Evolutionary conservation across 495 filamentous ascomycete genomes (phyloP), one percentile per base, ranked within the genome.

Genomic region (Staphylotrichum longicolle): DNA sequence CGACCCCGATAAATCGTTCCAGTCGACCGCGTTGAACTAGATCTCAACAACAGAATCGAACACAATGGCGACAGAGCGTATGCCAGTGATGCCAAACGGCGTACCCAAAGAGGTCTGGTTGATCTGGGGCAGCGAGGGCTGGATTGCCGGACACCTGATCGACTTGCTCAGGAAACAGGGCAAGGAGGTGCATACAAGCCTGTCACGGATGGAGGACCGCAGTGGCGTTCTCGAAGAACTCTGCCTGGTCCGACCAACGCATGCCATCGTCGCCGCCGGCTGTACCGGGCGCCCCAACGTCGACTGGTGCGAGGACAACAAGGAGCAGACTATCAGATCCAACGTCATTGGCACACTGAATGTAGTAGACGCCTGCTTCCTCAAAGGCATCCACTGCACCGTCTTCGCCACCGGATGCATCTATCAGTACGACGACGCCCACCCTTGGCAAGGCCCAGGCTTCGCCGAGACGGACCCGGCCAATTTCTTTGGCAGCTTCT

Each of bases 231-330:
- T 82, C 47, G 74, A 75, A 32, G 80, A 83, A 63, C 76, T 88
- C 30, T 76, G 84, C 57, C 75, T 70, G 57, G 70, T 85, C 63
- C 82, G 81, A 67, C 85, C 85, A 49, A 86, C 83, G 4, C 83
- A 87, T 61, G 84, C 87, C 39, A 70, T 88, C 47, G 86, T 86
- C 68, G 81, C 80, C 61, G 85, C 85, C 49, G 85, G 85, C 35
- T 85, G 81, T 63, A 88, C 85, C n/a, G 85, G 85, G 44, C 81
- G 85, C 27, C 85, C 85, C 54, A 88, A 88, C 63, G 85, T 88
- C 66, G 85, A 87, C 73, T 87, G 85, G 85, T 88, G 85, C 65
- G 85, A 88, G 72, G 84, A 86, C 66, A 82, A 87, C 73, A 85
- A 79, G 70, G 80, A 85, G 68, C 80, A 82, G 41, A 87, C 85